Base-by-base conservation (phyloP, 495 filamentous ascomycete genomes). In the Viridothelium virens region DNA sequence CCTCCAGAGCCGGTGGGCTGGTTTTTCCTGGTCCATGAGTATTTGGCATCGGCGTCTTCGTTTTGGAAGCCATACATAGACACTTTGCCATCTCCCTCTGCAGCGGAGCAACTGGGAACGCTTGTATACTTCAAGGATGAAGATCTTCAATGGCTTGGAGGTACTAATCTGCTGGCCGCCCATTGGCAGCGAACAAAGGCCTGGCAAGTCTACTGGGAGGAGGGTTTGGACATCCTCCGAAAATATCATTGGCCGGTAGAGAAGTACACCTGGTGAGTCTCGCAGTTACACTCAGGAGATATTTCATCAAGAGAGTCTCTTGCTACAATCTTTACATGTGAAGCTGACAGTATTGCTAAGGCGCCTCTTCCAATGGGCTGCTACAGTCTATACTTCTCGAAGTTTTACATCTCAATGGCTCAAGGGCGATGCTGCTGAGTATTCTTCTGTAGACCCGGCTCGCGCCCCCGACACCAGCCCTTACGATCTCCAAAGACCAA, bases 311-410 rank as follows among this genome's bases (percentile, higher is more conserved):
- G 46, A 46, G 37, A 25, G n/a, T 0, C 14, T 4, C 25, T 16
- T 66, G 36, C 39, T 25, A 46, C 66, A 36, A 67, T 44, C 25
- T 25, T 14, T 6, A 2, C n/a, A 34, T 34, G 11, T 65, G 44
- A 67, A n/a, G 9, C 39, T 63, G n/a, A 48, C 31, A 63, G 34
- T 56, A 63, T 64, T 69, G 33, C 48, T 69, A 68, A 88, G 86
- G 86, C 80, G 85, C 34, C 72, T 88, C 38, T 88, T 85, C 71
- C 72, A 84, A 3, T 89, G 87, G 86, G 84, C 87, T 25, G 81
- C 84, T 6, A 85, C 85, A 0, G 83, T 88, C 11, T 82, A 87
- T 65, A 79, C 80, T 4, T 88, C 87, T 1, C 79, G 87, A 10
- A 75, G 74, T 31, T 84, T 84, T 65, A 69, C 76, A 0, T 84